Percentiles rank a stretch among this genome's conserved stretches.
Evolutionary conservation across 176 grass and related monocot genomes (phyloP).

Genomic region (Panicum miliaceum): DNA sequence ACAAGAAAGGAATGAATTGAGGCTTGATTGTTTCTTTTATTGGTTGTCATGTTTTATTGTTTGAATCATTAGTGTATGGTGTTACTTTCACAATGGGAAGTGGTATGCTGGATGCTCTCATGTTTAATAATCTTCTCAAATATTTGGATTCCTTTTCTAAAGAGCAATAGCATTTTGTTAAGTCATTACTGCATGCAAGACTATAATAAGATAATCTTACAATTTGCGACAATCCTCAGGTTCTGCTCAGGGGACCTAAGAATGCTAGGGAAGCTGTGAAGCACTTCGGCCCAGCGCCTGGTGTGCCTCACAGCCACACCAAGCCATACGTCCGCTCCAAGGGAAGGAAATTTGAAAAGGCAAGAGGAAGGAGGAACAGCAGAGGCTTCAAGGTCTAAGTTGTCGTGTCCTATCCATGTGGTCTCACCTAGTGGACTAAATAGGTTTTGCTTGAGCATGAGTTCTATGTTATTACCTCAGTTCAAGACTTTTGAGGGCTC

Average conservation of each 20-base stretch:
- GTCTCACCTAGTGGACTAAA: slow-evolving; percentile 2
- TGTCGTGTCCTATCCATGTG: background rate
- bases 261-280: slow-evolving; percentile 77
- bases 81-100: background rate
- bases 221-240: slow-evolving; percentile 33
- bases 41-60: background rate
- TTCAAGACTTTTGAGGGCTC: slow-evolving; percentile 9
- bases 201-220: background rate
- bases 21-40: background rate
- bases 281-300: slow-evolving; percentile 75
- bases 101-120: background rate
- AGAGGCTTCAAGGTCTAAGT: slow-evolving; percentile 72
- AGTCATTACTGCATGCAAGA: background rate
- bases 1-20: background rate
- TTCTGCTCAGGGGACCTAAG: slow-evolving; percentile 79
- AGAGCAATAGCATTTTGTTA: background rate
- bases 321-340: slow-evolving; percentile 74
- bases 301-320: slow-evolving; percentile 79
- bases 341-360: slow-evolving; percentile 90
- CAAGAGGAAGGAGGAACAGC: slow-evolving; percentile 80
- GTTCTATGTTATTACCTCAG: slow-evolving; percentile 10
- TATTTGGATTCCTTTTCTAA: background rate
- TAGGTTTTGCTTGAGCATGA: slow-evolving; percentile 14
- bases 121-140: no score
- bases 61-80: background rate